Base-by-base conservation (phyloP, 2,329 filamentous ascomycete species). In the Zalaria obscura region DNA sequence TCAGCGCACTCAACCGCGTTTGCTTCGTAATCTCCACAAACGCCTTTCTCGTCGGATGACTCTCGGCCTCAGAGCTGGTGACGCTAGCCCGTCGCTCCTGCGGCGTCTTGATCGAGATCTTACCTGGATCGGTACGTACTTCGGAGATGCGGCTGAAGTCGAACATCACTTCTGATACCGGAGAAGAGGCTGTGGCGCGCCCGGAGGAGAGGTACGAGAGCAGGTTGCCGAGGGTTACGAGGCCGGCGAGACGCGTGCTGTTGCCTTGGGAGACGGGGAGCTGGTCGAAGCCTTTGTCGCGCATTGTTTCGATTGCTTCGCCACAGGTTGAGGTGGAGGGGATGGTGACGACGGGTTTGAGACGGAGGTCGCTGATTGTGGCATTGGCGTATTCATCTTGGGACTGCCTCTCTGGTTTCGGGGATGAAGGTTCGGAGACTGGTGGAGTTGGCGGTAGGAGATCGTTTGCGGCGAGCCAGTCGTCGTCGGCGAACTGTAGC, bases 401-500 rank as follows among this genome's bases (percentile, higher is more conserved):
- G 48, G 52, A 48, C 42, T 60, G 51, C 53, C 44, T 45, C 48
- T 46, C 41, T 3, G 48, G 38, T 4, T 44, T 37, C 5, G 48
- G 48, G 18, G 44, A 44, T 3, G 45, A 55, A 45, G 58, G 60
- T 25, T 55, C 59, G 36, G 61, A 67, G 41, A 59, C 61, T 39
- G 58, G 69, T 46, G 66, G 73, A 40, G 68, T 76, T 48, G 65
- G 72, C 33, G 84, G 76, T 26, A 96, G 74, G 25, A 98, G 83
- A 59, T 89, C 82, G 65, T 98, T 98, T 48, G 91, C 91, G 8
- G 87, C 88, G 42, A 98, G 79, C 93, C 91, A 98, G 68, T 96
- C 91, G 58, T 98, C 93, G 59, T 98, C 91, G 50, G 87, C 87
- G 59, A 98, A 98, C 75, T 74, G 41, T 40, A 4, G 25, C 36